phyloP scores from a whole-genome alignment of 805 yeast genomes.

The Danielozyma ontarioensis region DNA sequence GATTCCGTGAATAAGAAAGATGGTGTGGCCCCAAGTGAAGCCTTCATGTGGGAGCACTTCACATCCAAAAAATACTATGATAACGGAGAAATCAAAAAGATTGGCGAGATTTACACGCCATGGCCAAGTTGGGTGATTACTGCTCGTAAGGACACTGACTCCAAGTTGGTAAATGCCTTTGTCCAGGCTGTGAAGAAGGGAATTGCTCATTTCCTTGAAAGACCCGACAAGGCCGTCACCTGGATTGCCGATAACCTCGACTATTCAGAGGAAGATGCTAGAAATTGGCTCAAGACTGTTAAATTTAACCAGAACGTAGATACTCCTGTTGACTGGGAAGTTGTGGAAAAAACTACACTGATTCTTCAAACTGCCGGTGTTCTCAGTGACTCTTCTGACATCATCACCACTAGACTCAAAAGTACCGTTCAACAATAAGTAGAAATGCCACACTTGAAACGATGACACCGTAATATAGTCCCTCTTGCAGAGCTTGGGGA shows the following conservation, averaged over 20 bases:
- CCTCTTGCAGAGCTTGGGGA: no score
- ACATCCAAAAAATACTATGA: slow-evolving; percentile 85
- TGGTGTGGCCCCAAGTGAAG: slow-evolving; percentile 55
- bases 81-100: slow-evolving; percentile 66
- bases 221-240: slow-evolving; percentile 61
- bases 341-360: slow-evolving; percentile 50
- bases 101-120: slow-evolving; percentile 89
- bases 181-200: slow-evolving; percentile 60
- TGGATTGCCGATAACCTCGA: slow-evolving; percentile 66
- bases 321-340: slow-evolving; percentile 42
- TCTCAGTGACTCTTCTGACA: slow-evolving; percentile 24
- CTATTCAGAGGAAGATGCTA: slow-evolving; percentile 72
- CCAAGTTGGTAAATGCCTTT: slow-evolving; percentile 31
- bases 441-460: no score
- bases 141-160: slow-evolving; percentile 32
- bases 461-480: no score
- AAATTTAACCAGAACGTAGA: slow-evolving; percentile 43
- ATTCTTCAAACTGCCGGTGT: slow-evolving; percentile 66
- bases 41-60: slow-evolving; percentile 95
- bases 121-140: slow-evolving; percentile 95
- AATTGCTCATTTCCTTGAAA: slow-evolving; percentile 52
- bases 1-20: slow-evolving; percentile 63
- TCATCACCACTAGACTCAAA: slow-evolving; percentile 22
- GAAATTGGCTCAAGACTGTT: slow-evolving; percentile 79
- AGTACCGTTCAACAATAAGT: no score